Evolutionary conservation across 257 asterid species (phyloP).

Genomic region (Sherardia arvensis): DNA sequence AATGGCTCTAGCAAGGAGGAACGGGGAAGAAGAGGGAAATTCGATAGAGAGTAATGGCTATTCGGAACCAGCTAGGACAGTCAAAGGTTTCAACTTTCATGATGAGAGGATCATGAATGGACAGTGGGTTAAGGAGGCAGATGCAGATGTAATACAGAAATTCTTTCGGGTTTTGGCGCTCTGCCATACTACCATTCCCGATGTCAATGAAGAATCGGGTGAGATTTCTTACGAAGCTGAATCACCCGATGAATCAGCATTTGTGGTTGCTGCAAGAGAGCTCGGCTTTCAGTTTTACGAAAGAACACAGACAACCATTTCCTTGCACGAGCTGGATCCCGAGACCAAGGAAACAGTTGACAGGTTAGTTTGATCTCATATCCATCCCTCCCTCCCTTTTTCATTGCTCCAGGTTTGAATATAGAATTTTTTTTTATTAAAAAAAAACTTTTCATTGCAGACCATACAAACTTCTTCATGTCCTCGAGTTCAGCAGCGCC

Average conservation of each 20-base stretch:
- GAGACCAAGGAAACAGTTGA: slow-evolving; percentile 41
- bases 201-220: slow-evolving; percentile 45
- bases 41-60: slow-evolving; percentile 24
- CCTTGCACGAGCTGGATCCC: slow-evolving; percentile 67
- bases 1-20: slow-evolving; percentile 58
- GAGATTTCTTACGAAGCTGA: slow-evolving; percentile 87
- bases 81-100: slow-evolving; percentile 76
- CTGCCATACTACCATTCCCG: slow-evolving; percentile 97
- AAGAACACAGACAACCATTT: slow-evolving; percentile 73
- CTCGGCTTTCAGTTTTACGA: slow-evolving; percentile 80
- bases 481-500: slow-evolving; percentile 90
- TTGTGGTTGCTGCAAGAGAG: slow-evolving; percentile 90
- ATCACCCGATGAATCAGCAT: slow-evolving; percentile 98
- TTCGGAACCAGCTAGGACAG: slow-evolving; percentile 25
- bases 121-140: slow-evolving; percentile 63
- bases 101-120: slow-evolving; percentile 89
- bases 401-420: not conserved
- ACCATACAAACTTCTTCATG: slow-evolving; percentile 65
- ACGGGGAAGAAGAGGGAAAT: slow-evolving; percentile 27
- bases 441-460: slow-evolving; percentile 26
- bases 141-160: slow-evolving; percentile 50
- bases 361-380: slow-evolving; percentile 33
- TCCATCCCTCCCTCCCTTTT: not conserved
- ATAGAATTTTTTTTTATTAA: too few relatives aligned
- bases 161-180: slow-evolving; percentile 78